Evolutionary conservation across 208 protist species (phyloP), one percentile per base, ranked within the genome.

Genomic region (Acanthamoeba healyi): DNA sequence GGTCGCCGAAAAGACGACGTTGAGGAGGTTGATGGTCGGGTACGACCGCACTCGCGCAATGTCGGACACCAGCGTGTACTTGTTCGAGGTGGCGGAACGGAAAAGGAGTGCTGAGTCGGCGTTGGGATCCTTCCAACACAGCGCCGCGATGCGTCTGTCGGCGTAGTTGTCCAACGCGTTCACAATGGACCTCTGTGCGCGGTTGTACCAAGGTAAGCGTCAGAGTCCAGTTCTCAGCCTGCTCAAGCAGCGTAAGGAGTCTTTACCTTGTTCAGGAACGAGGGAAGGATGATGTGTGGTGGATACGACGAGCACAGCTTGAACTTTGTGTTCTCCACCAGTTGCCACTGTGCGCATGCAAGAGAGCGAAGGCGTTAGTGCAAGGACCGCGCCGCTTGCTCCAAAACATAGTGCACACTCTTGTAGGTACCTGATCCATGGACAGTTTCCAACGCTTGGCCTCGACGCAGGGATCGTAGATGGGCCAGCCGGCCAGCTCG

Each of bases 251-350:
- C n/a, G n/a, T n/a, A n/a, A n/a, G n/a, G n/a, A n/a, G n/a, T n/a
- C n/a, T n/a, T n/a, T 56, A 89, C 81, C 44, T 89, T 89, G 26
- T 63, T 65, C 0, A 89, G 22, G 29, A 56, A 65, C 12, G 81
- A 89, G 14, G 81, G 81, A 24, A 89, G 51, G 29, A 89, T 56
- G 81, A 89, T 89, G 29, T 65, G 34, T 9, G 44, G 81, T 22
- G 81, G 81, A 40, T 89, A 89, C 22, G 44, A 67, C 17, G 81
- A 46, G 14, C 51, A 44, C 5, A 89, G 81, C 38, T 89, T 89
- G 54, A 89, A 89, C 51, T 89, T 89, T 7, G 44, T 65, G 81
- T 89, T 89, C 81, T 89, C 81, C 29, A 89, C 54, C n/a, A 89
- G 9, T 65, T 89, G 44, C 81, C 81, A 89, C 51, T 81, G 32